phyloP scores from a whole-genome alignment of 1,284 basidiomycete genomes.

The Ceratorhiza oryzae-sativae region DNA sequence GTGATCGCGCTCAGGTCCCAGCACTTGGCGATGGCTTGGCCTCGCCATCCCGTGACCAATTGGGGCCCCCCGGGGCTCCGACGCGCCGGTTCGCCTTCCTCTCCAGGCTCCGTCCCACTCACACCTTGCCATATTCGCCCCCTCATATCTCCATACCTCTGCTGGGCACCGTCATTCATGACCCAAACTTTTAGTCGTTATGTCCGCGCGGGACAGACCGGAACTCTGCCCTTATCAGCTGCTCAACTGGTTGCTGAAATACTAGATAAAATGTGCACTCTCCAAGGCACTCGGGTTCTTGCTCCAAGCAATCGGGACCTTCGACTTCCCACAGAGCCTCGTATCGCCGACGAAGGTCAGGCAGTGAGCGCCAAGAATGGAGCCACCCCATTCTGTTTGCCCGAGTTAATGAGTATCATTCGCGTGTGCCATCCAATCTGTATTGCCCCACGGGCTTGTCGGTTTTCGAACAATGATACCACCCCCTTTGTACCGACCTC shows the following conservation, averaged over 20 bases:
- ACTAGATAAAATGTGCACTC: neutral
- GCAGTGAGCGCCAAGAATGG: neutral
- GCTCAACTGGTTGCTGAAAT: neutral
- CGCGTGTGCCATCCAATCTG: neutral
- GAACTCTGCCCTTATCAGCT: neutral
- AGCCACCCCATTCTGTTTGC: neutral
- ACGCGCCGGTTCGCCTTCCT: neutral
- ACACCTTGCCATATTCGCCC: neutral
- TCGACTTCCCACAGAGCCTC: neutral
- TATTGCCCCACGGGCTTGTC: neutral
- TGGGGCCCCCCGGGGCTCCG: slow-evolving; percentile 10
- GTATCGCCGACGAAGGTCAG: neutral
- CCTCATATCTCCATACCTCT: neutral
- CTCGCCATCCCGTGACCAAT: neutral
- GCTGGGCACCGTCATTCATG: slow-evolving; percentile 15
- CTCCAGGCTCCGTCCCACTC: neutral
- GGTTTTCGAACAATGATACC: neutral
- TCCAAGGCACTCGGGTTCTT: neutral
- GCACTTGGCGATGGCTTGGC: slow-evolving; percentile 11
- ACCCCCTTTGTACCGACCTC: neutral
- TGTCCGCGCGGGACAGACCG: slow-evolving; percentile 13
- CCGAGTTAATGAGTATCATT: neutral
- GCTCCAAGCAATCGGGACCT: neutral
- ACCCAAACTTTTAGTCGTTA: slow-evolving; percentile 22
- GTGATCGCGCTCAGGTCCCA: neutral